Conservation (phyloP, 345 rosid species). For the Gynandropsis gynandra region DNA sequence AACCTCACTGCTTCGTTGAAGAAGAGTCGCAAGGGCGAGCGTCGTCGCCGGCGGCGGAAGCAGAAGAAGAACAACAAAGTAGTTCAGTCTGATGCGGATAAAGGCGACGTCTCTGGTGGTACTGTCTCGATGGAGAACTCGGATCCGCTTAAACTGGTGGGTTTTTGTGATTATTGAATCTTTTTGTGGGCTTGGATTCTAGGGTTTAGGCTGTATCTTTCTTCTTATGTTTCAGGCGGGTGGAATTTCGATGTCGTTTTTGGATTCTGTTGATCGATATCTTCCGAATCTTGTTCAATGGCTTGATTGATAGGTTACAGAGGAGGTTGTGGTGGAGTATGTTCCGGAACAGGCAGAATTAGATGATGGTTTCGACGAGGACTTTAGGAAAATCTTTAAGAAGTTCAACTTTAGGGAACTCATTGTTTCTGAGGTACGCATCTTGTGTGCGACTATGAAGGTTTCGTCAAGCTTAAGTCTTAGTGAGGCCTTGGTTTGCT, state of each 20-base stretch:
- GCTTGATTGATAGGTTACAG: conserved; percentile 30
- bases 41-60: conserved; percentile 84
- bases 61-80: conserved; percentile 67
- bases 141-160: conserved; percentile 39
- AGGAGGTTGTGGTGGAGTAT: conserved; percentile 60
- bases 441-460: background rate
- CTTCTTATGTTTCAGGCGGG: background rate
- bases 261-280: background rate
- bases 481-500: background rate
- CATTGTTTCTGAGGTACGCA: conserved; percentile 40
- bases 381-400: conserved; percentile 60
- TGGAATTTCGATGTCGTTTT: background rate
- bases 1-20: conserved; percentile 25
- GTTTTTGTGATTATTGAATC: background rate
- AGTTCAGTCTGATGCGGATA: conserved; percentile 26
- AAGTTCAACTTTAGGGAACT: conserved; percentile 48
- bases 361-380: conserved; percentile 61
- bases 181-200: background rate
- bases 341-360: conserved; percentile 68
- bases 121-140: conserved; percentile 37
- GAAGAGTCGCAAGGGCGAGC: conserved; percentile 58
- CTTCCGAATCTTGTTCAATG: background rate
- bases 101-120: conserved; percentile 20
- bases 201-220: conserved; percentile 21
- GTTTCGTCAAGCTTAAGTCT: background rate